phyloP scores from a whole-genome alignment of 164 flowering plant genomes.

The Aristolochia fimbriata region DNA sequence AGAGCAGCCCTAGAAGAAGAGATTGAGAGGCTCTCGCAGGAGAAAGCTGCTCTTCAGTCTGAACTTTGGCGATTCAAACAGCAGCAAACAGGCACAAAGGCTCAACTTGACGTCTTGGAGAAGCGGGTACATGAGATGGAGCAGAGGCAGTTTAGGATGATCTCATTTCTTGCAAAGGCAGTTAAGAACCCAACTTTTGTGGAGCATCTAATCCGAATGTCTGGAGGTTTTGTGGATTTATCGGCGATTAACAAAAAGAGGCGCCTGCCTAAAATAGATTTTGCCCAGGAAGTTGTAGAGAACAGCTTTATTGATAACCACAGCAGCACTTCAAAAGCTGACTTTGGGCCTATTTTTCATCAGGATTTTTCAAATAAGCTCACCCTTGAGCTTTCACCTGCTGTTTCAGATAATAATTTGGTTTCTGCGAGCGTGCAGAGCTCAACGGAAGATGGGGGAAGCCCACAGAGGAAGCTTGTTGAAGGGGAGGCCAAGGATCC shows the following conservation, averaged over 20 bases:
- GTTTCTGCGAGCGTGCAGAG: constrained; percentile 68
- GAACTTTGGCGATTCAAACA: constrained; percentile 37
- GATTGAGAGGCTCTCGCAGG: constrained; percentile 63
- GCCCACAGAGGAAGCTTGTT: constrained; percentile 30
- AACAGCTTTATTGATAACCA: constrained; percentile 39
- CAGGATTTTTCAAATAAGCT: constrained; percentile 62
- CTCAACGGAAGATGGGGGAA: constrained; percentile 61
- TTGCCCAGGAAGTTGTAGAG: constrained; percentile 30
- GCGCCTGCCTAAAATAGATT: constrained; percentile 44
- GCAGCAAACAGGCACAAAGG: constrained; percentile 38
- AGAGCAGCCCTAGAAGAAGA: constrained; percentile 78
- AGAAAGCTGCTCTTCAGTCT: constrained; percentile 47
- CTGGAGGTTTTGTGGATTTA: constrained; percentile 49
- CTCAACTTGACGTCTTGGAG: constrained; percentile 50
- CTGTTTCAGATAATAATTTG: constrained; percentile 65
- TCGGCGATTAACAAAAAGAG: constrained; percentile 71
- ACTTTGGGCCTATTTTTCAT: constrained; percentile 38
- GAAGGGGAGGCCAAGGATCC: constrained; percentile 36
- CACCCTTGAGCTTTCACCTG: constrained; percentile 69
- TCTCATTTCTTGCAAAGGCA: constrained; percentile 43
- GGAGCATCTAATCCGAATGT: constrained; percentile 46
- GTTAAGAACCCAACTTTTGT: constrained; percentile 53
- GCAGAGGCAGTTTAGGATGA: constrained; percentile 55
- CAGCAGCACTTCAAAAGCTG: constrained; percentile 37
- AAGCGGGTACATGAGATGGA: constrained; percentile 46